These are phyloP conservation scores for Rachicladosporium sp. DNA, from an alignment of 2,329 filamentous ascomycete species.

Conservation along the genomic window DNA sequence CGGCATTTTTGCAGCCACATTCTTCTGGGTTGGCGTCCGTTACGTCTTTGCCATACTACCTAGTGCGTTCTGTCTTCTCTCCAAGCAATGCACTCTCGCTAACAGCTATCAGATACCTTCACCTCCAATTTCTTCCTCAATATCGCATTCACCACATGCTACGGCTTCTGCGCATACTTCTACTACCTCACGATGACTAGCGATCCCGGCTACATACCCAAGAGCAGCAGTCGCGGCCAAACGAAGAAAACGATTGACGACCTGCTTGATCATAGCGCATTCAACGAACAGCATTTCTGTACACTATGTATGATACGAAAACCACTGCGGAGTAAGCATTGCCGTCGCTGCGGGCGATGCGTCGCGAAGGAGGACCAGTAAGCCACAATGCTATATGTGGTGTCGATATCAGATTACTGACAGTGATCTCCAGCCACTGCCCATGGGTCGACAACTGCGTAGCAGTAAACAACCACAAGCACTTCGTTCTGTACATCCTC, in stretches of 20 bases:
- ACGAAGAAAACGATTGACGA: constrained; percentile 85
- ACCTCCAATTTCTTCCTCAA: constrained; percentile 61
- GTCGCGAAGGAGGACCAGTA: constrained; percentile 95
- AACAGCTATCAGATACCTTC: constrained; percentile 45
- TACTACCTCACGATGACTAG: constrained; percentile 75
- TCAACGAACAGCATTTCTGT: constrained; percentile 90
- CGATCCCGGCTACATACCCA: constrained; percentile 88
- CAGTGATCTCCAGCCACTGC: constrained; percentile 56
- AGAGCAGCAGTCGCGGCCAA: constrained; percentile 75
- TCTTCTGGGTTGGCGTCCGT: constrained; percentile 67
- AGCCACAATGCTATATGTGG: too few relatives aligned
- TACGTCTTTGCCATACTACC: constrained; percentile 67
- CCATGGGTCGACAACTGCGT: constrained; percentile 98
- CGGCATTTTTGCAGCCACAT: constrained; percentile 77
- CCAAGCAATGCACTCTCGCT: constrained; percentile 5
- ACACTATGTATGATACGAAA: constrained; percentile 88
- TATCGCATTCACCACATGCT: constrained; percentile 55
- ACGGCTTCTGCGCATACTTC: constrained; percentile 65
- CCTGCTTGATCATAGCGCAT: constrained; percentile 72
- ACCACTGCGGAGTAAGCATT: constrained; percentile 90
- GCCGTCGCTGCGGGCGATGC: constrained; percentile 78
- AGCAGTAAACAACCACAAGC: constrained; percentile 87
- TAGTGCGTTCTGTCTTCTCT: constrained; percentile 36
- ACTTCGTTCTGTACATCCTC: constrained; percentile 85
- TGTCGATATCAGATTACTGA: too few relatives aligned